Evolutionary conservation across 768 basidiomycete species (phyloP), one percentile per base, ranked within the genome.

Genomic region (Boletus rubropictus): DNA sequence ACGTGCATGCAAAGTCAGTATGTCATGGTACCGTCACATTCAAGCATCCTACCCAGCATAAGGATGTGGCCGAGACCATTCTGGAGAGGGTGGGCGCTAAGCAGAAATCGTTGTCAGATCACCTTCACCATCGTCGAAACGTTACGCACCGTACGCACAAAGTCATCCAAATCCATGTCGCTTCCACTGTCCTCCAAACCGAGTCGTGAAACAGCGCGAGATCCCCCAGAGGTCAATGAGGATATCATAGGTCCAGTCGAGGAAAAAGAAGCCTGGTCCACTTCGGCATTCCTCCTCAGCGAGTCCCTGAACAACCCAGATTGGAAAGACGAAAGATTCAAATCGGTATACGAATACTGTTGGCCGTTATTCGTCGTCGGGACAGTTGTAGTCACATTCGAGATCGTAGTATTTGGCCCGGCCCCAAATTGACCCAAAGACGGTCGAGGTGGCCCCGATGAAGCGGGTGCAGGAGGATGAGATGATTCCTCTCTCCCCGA

Each of bases 291-390:
- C 42, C 61, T 63, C 52, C 58, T 59, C 15, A 65, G 27, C 22
- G 64, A 68, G 48, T 65, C 64, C 24, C 64, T 59, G 41, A 68
- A 65, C 18, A 68, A 29, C 3, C 64, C 64, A 21, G 64, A 61
- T 28, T 64, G 64, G 43, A 65, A 65, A 32, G 64, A 49, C 15
- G 63, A 54, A 5, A 65, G 41, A n/a, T 65, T 61, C n/a, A 65
- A 22, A 38, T 57, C 66, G 42, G 50, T 55, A 39, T 66, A 65
- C 6, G 66, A 61, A 38, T 65, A 63, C 6, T 48, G 52, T 25
- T 51, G 52, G n/a, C 20, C 40, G 29, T 32, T 52, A 36, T 54
- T 57, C n/a, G 41, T 40, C 24, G 49, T 39, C 11, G 49, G 5
- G 8, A 39, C 42, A 20, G 44, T 31, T 12, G 48, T 0, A 0